Percentiles rank a stretch among this genome's conserved stretches.
These are phyloP conservation scores for Diospyros lotus DNA, from an alignment of 148 eudicot genomes.

Conservation along the genomic window DNA sequence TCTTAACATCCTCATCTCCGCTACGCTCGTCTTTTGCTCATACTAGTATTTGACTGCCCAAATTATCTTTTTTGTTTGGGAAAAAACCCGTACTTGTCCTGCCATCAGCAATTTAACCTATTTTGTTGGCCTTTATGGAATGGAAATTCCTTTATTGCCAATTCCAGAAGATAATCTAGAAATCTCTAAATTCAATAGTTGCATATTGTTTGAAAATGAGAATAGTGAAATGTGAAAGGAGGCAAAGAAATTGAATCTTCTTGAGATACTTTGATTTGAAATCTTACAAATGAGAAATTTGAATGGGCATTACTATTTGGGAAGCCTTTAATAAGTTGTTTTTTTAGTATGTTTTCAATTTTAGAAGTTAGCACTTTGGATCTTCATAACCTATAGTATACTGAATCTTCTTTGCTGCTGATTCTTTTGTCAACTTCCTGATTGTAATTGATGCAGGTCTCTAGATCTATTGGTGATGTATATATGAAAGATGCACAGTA, in stretches of 20 bases:
- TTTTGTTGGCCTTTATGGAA: neutral
- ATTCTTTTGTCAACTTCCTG: neutral
- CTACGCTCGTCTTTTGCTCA: too few species aligned
- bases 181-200: neutral
- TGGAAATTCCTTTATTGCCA: neutral
- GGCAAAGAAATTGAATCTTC: neutral
- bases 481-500: slow-evolving; percentile 61
- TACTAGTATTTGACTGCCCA: too few species aligned
- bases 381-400: neutral
- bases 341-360: neutral
- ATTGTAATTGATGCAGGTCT: slow-evolving; percentile 40
- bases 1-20: too few species aligned
- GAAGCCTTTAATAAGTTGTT: neutral
- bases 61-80: too few species aligned
- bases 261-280: neutral
- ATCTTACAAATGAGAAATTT: neutral
- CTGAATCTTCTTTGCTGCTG: neutral
- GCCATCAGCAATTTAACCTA: neutral
- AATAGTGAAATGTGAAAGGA: neutral
- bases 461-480: slow-evolving; percentile 66
- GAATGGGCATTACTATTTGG: neutral
- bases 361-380: neutral
- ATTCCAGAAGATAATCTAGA: neutral
- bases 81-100: too few species aligned
- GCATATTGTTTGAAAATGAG: neutral